A percentile compares a stretch with the other conserved stretches of the same genome.
These are phyloP conservation scores for Ceratocystis cacaofunesta DNA, from an alignment of 2,329 filamentous ascomycete genomes.

Conservation along the genomic window DNA sequence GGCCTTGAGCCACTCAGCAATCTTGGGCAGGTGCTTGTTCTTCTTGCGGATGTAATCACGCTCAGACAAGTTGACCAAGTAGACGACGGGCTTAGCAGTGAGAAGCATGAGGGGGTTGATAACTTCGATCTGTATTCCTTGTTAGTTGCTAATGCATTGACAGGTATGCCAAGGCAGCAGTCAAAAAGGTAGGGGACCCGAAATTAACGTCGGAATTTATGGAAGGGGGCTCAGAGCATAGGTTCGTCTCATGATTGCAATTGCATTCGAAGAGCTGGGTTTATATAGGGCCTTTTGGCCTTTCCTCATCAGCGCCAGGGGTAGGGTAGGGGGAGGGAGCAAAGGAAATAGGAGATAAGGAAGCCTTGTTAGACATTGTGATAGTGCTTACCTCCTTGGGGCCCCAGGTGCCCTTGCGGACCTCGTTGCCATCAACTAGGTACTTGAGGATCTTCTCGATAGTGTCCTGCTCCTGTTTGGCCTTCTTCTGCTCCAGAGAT, in stretches of 20 bases:
- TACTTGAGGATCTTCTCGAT: constrained; percentile 78
- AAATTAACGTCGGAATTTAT: constrained; percentile 25
- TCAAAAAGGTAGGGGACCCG: not conserved
- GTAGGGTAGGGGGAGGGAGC: constrained; percentile 18
- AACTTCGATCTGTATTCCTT: constrained; percentile 70
- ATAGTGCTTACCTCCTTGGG: constrained; percentile 76
- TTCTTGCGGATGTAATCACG: constrained; percentile 96
- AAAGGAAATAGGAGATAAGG: not conserved
- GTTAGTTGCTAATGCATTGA: not conserved
- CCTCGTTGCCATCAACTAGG: constrained; percentile 79
- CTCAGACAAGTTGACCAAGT: constrained; percentile 92
- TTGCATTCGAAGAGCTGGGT: constrained; percentile 99
- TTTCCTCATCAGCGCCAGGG: constrained; percentile 17
- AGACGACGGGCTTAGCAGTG: constrained; percentile 92
- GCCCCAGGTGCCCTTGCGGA: constrained; percentile 76
- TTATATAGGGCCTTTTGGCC: constrained; percentile 39
- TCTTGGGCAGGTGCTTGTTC: constrained; percentile 94
- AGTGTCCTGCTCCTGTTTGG: constrained; percentile 83
- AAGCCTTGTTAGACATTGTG: not conserved
- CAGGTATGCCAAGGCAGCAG: not conserved
- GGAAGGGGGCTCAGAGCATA: constrained; percentile 14
- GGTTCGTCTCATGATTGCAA: constrained; percentile 25
- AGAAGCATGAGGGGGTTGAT: constrained; percentile 95
- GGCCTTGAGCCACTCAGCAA: constrained; percentile 90
- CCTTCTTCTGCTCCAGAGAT: constrained; percentile 93